Conservation (phyloP, 148 eudicot genomes). For the Chenopodium quinoa region DNA sequence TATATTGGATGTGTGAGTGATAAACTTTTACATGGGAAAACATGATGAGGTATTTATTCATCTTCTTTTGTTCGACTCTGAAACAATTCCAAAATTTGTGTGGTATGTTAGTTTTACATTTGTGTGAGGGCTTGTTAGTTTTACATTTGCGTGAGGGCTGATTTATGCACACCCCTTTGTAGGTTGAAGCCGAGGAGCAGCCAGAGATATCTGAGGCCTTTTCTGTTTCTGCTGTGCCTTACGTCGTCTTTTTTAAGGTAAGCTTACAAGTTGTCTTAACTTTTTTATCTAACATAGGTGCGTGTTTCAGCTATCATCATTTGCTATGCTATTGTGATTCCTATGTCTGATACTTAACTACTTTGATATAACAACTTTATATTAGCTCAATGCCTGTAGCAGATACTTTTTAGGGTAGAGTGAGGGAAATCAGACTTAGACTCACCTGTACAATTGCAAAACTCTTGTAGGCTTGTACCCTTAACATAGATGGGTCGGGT, state of each 20-base stretch:
- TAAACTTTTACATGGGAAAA: neutral
- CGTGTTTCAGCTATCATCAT: neutral
- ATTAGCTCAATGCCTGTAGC: neutral
- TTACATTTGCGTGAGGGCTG: neutral
- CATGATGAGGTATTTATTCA: neutral
- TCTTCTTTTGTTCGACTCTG: neutral
- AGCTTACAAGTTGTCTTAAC: neutral
- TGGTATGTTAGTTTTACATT: neutral
- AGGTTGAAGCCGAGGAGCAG: slow-evolving; percentile 99
- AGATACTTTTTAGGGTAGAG: neutral
- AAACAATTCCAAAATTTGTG: neutral
- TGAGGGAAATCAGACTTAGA: neutral
- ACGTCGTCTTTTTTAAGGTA: slow-evolving; percentile 89
- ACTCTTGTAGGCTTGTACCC: neutral
- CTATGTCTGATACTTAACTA: neutral
- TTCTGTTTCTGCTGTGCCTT: slow-evolving; percentile 92
- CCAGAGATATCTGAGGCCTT: slow-evolving; percentile 93
- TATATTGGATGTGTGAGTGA: neutral
- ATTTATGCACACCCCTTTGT: slow-evolving; percentile 10
- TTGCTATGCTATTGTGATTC: neutral
- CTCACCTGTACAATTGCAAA: neutral
- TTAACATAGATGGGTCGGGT: no score
- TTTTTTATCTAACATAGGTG: neutral
- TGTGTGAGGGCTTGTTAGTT: neutral
- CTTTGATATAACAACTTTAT: neutral